Evolutionary conservation across 257 asterid species (phyloP), one percentile per base, ranked within the genome.

Genomic region (Apocynum venetum): DNA sequence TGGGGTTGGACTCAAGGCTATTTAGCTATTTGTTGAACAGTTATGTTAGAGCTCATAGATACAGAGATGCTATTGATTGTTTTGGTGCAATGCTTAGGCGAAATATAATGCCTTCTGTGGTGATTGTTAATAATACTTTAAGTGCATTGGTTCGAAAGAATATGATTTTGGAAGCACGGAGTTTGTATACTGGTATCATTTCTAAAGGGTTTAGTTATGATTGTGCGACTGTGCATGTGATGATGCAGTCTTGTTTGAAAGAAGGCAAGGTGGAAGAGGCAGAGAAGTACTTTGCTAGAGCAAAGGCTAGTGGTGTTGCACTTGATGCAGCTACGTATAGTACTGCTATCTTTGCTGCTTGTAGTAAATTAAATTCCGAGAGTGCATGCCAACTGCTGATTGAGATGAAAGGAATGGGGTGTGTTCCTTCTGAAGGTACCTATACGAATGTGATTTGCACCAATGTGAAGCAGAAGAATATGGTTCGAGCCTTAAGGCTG

Each of bases 391-490:
- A 78, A 47, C 84, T 92, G 90, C 77, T 92, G 89, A 83, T 76
- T 77, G 94, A 91, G 90, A 89, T 94, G 93, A 89, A 90, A 87
- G 84, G 44, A 52, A 84, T 61, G 88, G 91, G 92, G 20, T 92
- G 90, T 93, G 78, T 89, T 74, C 94, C 97, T 47, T 80, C 93
- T 1, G 88, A 84, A 84, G 90, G 93, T 40, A 83, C 87, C 0
- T 91, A 46, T 76, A 87, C 91, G 6, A 80, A 74, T 67, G 89
- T 84, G 70, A 88, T 95, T 59, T 83, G 87, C 19, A 76, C 90
- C 19, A 90, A 87, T 76, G 89, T 93, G 78, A 91, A 90, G 82
- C 86, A 88, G 85, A 80, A 85, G 87, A 85, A 95, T 76, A 82
- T 91, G 89, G 74, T 36, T 41, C 87, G 80, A 76, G 98, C 98